Base-by-base conservation (phyloP, 495 filamentous ascomycete genomes). In the Aspergillus panamensis region DNA sequence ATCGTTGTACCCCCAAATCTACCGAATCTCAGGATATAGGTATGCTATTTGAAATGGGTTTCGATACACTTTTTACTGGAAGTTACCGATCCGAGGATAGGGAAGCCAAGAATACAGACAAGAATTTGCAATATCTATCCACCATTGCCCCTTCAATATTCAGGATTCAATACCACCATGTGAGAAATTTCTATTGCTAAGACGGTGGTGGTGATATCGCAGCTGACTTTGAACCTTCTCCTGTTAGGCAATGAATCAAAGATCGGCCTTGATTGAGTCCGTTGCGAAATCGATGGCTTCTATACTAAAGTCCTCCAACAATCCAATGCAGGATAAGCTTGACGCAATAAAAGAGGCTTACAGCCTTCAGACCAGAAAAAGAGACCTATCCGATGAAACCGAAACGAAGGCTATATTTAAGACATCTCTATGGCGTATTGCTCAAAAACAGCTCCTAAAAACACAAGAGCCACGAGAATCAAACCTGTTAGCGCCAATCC, bases 221-320 rank as follows among this genome's bases (percentile, higher is more conserved):
- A 25, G 35, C 60, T 60, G 33, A 62, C 31, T 60, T 25, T 25
- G 25, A 7, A 37, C 16, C 6, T 4, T 9, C 8, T 48, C 6
- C 19, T 44, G 5, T 21, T 45, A 79, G 78, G 71, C 72, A 17
- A 69, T 79, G 58, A 70, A 69, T 19, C 73, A 75, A 53, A 62
- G 78, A 45, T 68, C 67, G 6, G 55, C 57, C 2, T 64, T 76
- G 7, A 68, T 76, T 8, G 61, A 73, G 1, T 65, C 62, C 1
- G 67, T 80, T 45, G 63, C 69, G 1, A 75, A 71, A 55, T 69
- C 74, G 0, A 44, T 77, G 14, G 44, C 58, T 2, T 69, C 64
- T 4, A 67, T 79, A 54, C 49, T 75, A 14, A 55, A 61, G 16
- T 53, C 53, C 8, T 64, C 59, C n/a, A 40, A 52, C 0, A 61